These are phyloP conservation scores for Cercospora beticola DNA, from an alignment of 2,329 filamentous ascomycete species.

Conservation along the genomic window DNA sequence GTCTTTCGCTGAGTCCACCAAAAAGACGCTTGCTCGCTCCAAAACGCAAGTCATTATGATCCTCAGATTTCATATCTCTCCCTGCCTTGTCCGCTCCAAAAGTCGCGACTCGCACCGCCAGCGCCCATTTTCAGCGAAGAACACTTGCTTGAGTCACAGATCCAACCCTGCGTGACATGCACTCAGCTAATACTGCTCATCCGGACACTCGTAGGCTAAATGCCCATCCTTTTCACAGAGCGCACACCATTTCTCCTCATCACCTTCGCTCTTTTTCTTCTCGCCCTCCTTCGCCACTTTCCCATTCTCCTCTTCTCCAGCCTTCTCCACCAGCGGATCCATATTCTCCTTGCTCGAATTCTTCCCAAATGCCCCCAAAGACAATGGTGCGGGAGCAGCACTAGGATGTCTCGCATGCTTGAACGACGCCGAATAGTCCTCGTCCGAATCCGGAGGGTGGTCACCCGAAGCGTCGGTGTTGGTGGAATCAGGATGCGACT, in stretches of 20 bases:
- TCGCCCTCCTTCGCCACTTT: neutral
- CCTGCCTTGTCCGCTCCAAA: neutral
- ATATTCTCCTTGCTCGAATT: conserved; percentile 23
- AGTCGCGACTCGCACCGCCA: neutral
- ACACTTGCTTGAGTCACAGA: neutral
- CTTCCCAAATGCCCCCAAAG: conserved; percentile 7
- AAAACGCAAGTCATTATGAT: neutral
- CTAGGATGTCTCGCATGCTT: conserved; percentile 13
- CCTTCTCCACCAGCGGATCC: conserved; percentile 13
- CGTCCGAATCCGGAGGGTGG: conserved; percentile 12
- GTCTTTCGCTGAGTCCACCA: neutral
- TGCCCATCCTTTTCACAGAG: conserved; percentile 95
- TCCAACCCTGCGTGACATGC: no score
- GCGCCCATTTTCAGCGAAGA: neutral
- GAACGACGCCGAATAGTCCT: conserved; percentile 4
- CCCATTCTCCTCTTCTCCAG: conserved; percentile 30
- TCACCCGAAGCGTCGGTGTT: conserved; percentile 21
- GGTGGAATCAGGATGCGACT: conserved; percentile 14
- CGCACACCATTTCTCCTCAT: conserved; percentile 92
- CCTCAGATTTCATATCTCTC: neutral
- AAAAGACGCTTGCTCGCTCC: neutral
- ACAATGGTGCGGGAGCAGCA: conserved; percentile 21
- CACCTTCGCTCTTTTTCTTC: conserved; percentile 8
- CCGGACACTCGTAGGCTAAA: conserved; percentile 61
- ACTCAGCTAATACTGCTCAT: conserved; percentile 40